Evolutionary conservation across 768 basidiomycete genomes (phyloP).

Genomic region (Flagelloscypha sp.): DNA sequence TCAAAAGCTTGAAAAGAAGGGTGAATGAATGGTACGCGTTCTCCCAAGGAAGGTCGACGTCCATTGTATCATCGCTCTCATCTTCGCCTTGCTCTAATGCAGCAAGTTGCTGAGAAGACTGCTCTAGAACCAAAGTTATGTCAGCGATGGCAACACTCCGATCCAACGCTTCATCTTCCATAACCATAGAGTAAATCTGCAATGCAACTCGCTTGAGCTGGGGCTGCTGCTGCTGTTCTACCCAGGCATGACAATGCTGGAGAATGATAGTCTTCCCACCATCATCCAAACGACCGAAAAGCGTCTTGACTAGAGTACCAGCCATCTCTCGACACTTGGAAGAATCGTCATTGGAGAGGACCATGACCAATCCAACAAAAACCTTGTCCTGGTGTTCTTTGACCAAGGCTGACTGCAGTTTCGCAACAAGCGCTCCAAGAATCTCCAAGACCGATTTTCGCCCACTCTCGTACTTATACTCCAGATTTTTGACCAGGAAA

Average conservation of each 20-base stretch:
- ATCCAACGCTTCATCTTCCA: slow-evolving; percentile 37
- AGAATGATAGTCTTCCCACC: slow-evolving; percentile 48
- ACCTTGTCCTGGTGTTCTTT: slow-evolving; percentile 80
- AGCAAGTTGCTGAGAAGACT: slow-evolving; percentile 33
- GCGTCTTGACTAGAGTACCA: slow-evolving; percentile 67
- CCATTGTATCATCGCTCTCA: slow-evolving; percentile 41
- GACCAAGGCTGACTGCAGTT: slow-evolving; percentile 71
- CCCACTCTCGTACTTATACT: slow-evolving; percentile 86
- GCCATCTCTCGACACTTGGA: slow-evolving; percentile 86
- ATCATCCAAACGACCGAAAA: slow-evolving; percentile 63
- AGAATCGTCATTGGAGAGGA: slow-evolving; percentile 90
- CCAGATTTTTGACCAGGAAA: slow-evolving; percentile 87
- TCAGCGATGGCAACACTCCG: slow-evolving; percentile 48
- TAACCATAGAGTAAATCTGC: slow-evolving; percentile 75
- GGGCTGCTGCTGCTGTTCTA: slow-evolving; percentile 47
- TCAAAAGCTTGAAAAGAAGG: slow-evolving; percentile 54
- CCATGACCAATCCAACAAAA: slow-evolving; percentile 88
- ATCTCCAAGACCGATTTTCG: slow-evolving; percentile 92
- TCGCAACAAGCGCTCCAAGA: slow-evolving; percentile 72
- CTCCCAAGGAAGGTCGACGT: slow-evolving; percentile 68
- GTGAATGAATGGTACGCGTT: slow-evolving; percentile 74
- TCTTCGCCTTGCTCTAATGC: slow-evolving; percentile 30
- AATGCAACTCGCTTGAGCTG: slow-evolving; percentile 65
- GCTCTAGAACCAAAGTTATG: slow-evolving; percentile 37
- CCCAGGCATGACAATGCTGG: slow-evolving; percentile 76